A percentile compares a stretch with the other conserved stretches of the same genome.
Evolutionary conservation across 2,329 filamentous ascomycete species (phyloP).

Genomic region (Xylariales sp.): DNA sequence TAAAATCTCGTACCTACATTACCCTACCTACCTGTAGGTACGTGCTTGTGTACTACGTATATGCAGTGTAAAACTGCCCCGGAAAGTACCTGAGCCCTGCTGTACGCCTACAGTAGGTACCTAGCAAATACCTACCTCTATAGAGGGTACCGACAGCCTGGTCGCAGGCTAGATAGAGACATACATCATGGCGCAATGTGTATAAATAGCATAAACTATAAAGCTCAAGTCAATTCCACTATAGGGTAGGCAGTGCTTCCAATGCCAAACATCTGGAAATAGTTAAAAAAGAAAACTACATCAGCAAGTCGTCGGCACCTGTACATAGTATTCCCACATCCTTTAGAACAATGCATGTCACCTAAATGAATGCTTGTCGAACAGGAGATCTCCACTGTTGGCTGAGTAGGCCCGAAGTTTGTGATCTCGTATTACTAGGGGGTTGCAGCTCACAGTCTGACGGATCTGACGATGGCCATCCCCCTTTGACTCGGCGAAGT

Average conservation of each 20-base stretch:
- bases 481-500: not conserved
- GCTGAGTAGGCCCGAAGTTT: constrained; percentile 12
- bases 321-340: not conserved
- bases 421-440: constrained; percentile 27
- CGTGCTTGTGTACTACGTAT: too few relatives aligned
- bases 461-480: constrained; percentile 6
- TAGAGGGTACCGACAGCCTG: constrained; percentile 5
- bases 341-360: constrained; percentile 4
- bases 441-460: constrained; percentile 15
- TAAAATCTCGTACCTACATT: too few relatives aligned
- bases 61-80: too few relatives aligned
- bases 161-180: not conserved
- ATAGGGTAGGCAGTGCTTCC: too few relatives aligned
- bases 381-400: constrained; percentile 1
- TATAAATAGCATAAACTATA: too few relatives aligned
- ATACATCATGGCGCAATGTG: too few relatives aligned
- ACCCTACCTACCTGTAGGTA: too few relatives aligned
- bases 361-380: not conserved
- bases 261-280: not conserved
- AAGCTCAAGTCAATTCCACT: too few relatives aligned
- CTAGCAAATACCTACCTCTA: too few relatives aligned
- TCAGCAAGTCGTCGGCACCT: not conserved
- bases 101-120: too few relatives aligned
- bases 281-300: not conserved
- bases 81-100: too few relatives aligned